Conservation (phyloP, 192 early-diverging fungal genomes). For the Linderina pennispora region DNA sequence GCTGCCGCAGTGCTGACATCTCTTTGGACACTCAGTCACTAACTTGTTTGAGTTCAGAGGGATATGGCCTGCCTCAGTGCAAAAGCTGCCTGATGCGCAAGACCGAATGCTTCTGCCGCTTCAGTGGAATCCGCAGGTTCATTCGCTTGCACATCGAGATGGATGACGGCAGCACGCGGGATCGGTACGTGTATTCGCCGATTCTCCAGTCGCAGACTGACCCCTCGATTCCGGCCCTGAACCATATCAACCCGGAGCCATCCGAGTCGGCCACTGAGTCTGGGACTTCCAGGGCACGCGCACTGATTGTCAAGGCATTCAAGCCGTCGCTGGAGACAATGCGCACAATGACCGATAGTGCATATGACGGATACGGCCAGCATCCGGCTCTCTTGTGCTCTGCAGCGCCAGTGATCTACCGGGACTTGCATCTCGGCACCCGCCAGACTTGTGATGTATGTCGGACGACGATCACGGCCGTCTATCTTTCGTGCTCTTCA, state of each 20-base stretch:
- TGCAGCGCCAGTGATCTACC: slow-evolving; percentile 11
- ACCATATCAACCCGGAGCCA: too few relatives aligned
- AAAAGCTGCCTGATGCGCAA: slow-evolving; percentile 9
- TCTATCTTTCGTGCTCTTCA: slow-evolving; percentile 33
- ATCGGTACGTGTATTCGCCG: slow-evolving; percentile 6
- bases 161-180: background rate
- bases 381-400: slow-evolving; percentile 21
- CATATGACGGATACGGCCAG: too few relatives aligned
- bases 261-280: too few relatives aligned
- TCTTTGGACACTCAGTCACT: background rate
- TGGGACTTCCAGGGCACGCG: too few relatives aligned
- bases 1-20: background rate
- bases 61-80: slow-evolving; percentile 8
- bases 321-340: background rate
- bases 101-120: slow-evolving; percentile 10
- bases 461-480: slow-evolving; percentile 39
- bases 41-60: background rate
- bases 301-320: too few relatives aligned
- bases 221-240: too few relatives aligned
- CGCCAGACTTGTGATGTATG: slow-evolving; percentile 52
- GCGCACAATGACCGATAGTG: too few relatives aligned
- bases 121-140: slow-evolving; percentile 3
- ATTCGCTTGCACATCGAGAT: background rate
- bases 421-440: background rate
- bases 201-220: slow-evolving; percentile 6